phyloP scores from a whole-genome alignment of 306 rosid species.

The Lotus japonicus region DNA sequence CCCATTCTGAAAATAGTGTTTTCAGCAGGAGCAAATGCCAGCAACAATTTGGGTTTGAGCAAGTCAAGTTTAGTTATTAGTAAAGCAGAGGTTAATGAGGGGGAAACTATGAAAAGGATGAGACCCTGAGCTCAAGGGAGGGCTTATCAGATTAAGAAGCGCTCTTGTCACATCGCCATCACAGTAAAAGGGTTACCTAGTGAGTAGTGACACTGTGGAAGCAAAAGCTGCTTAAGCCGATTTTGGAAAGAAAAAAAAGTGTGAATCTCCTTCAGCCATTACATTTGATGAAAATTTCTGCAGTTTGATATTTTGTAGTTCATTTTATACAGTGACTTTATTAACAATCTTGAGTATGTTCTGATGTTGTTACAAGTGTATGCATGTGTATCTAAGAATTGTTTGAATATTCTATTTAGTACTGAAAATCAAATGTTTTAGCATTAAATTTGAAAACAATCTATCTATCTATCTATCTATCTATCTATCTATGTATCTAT shows the following conservation, averaged over 20 bases:
- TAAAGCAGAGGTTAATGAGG: constrained; percentile 44
- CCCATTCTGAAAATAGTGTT: constrained; percentile 38
- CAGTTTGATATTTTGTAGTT: constrained; percentile 22
- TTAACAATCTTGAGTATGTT: too few relatives aligned
- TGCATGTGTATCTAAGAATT: not conserved
- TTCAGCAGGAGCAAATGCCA: constrained; percentile 50
- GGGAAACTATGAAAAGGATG: constrained; percentile 33
- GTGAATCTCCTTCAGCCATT: not conserved
- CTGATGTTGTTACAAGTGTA: too few relatives aligned
- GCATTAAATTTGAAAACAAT: too few relatives aligned
- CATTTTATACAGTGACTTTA: not conserved
- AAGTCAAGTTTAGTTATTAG: constrained; percentile 41
- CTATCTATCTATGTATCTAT: too few relatives aligned
- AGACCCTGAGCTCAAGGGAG: constrained; percentile 41
- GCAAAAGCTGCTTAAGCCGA: constrained; percentile 25
- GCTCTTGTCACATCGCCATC: constrained; percentile 42
- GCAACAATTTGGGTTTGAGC: constrained; percentile 42
- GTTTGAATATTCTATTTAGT: not conserved
- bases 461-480: too few relatives aligned
- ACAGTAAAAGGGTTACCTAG: constrained; percentile 33
- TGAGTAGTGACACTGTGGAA: constrained; percentile 24
- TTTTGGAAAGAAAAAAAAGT: not conserved
- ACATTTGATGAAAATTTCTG: constrained; percentile 16
- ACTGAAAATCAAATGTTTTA: too few relatives aligned
- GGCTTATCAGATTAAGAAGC: constrained; percentile 24